Evolutionary conservation across 768 basidiomycete genomes (phyloP), one percentile per base, ranked within the genome.

Genomic region (Fistulinella prunicolor): DNA sequence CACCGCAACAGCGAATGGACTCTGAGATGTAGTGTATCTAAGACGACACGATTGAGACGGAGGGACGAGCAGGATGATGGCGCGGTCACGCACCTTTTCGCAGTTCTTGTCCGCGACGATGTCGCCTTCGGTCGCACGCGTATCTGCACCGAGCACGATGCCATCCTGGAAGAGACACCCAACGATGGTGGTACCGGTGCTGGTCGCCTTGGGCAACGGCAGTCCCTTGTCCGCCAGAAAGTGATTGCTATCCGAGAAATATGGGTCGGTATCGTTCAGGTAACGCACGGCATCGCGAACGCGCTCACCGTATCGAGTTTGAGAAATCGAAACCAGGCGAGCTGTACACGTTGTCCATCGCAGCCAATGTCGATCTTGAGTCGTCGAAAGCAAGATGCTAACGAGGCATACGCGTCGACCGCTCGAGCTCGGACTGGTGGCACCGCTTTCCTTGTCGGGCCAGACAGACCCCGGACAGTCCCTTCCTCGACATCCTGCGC

Each of bases 91-190:
- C 46, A 94, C 95, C 87, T 99, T 99, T 75, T 98, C 96, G 70
- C 96, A 99, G 72, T 99, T 99, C 81, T 99, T 98, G 75, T 98
- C 95, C 0, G 92, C 92, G 22, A 99, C 91, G 55, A 98, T 97
- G 20, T 81, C 80, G 1, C 95, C 96, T 51, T 85, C 90, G 0
- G 96, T 98, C 4, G 96, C 94, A 59, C 95, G 79, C 1, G 96
- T 99, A 69, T 98, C 96, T 13, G 96, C 96, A 38, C 95, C 96
- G 6, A 99, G 80, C 16, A 95, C 81, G 57, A 99, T 85, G 6
- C 96, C 96, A 62, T 91, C 90, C 57, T 84, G 85, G 70, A 88
- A 97, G 46, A 96, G 70, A 62, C 92, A 92, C 22, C 96, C 96
- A 16, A 99, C 96, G 74, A 99, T 98, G 41, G 95, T 99, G 4